phyloP scores from a whole-genome alignment of 2,329 filamentous ascomycete species.

The Chaetomium sp. region DNA sequence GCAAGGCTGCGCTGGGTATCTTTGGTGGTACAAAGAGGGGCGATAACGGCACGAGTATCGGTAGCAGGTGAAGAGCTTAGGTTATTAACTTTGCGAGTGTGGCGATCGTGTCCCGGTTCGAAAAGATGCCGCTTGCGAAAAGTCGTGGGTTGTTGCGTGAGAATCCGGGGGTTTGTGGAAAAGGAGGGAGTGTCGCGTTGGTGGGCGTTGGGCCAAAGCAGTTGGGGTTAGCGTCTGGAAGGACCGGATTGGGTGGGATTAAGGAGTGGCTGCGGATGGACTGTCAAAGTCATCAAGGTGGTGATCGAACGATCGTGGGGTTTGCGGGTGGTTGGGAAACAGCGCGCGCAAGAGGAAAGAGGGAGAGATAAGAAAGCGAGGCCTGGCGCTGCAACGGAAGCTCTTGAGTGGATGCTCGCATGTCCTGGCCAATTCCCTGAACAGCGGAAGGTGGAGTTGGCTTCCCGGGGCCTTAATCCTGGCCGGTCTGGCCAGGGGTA shows the following conservation, averaged over 20 bases:
- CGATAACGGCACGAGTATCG: background rate
- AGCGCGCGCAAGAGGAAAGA: background rate
- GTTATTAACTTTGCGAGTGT: background rate
- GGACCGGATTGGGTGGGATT: conserved; percentile 1
- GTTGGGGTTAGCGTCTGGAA: background rate
- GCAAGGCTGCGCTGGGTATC: too few species aligned
- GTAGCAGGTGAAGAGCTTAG: background rate
- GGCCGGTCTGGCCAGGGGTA: background rate
- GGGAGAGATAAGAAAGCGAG: background rate
- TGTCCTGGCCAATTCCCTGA: background rate
- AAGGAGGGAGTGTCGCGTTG: background rate
- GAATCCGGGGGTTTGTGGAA: background rate
- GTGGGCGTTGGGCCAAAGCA: conserved; percentile 1
- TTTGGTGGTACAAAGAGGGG: background rate
- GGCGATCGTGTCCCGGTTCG: background rate
- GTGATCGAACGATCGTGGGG: conserved; percentile 8
- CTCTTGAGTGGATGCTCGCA: background rate
- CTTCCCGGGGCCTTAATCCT: background rate
- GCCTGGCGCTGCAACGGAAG: conserved; percentile 1
- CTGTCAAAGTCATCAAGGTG: background rate
- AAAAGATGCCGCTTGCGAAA: background rate
- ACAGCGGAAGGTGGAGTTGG: background rate
- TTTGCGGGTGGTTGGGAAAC: conserved; percentile 1
- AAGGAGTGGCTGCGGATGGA: conserved; percentile 7
- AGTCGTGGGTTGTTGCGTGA: background rate